Evolutionary conservation across 2,329 filamentous ascomycete genomes (phyloP), one percentile per base, ranked within the genome.

Genomic region (Aureobasidium leucospermi): DNA sequence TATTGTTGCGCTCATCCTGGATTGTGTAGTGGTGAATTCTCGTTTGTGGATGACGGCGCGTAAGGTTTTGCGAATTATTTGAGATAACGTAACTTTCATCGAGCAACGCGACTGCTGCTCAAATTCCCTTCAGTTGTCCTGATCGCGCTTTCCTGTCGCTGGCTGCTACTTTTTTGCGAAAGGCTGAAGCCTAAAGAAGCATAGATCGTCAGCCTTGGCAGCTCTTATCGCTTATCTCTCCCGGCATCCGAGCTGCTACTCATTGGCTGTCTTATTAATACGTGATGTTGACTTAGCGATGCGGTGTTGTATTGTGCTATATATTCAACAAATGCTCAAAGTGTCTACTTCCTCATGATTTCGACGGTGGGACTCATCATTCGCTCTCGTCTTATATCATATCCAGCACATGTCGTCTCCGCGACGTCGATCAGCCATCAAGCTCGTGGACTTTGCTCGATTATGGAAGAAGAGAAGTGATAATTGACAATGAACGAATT

Each of bases 1-100:
- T 16, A 63, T 58, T 19, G 56, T 57, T 10, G 42, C 59, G 48
- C 58, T 59, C 58, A 59, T 59, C 6, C 23, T 59, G 8, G 23
- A 2, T 8, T 16, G 52, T 29, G 41, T 38, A 23, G 41, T 28
- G 41, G 31, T 16, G n/a, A 38, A n/a, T 9, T 32, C 1, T 8
- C 38, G 38, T 43, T 41, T 55, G 8, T 55, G 51, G 8, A 29
- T 1, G 4, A 10, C 29, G 10, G 28, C n/a, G n/a, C 51, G 51
- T 43, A 43, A 7, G 15, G 4, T 23, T 8, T 34, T 55, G n/a
- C 28, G 16, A 13, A 13, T 16, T 1, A 45, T 5, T 16, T 31
- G 42, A 4, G 11, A 36, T 11, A 15, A n/a, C 8, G 16, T 11
- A n/a, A 56, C 16, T 41, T 16, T 45, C 52, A 56, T 56, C n/a